phyloP scores from a whole-genome alignment of 257 asterid genomes.

The Thymus quinquecostatus region DNA sequence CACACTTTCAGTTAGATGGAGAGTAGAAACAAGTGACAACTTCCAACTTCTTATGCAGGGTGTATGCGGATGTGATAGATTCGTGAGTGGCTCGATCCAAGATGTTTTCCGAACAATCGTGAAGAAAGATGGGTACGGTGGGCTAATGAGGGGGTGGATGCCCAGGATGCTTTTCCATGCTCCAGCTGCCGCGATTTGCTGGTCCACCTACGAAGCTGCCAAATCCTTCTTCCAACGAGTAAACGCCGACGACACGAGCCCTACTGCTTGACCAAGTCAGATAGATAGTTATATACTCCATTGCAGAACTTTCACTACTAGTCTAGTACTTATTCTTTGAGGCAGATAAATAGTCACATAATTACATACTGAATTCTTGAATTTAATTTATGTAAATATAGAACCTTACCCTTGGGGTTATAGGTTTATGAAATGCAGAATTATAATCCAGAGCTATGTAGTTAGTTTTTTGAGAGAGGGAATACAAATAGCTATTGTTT shows the following conservation, averaged over 20 bases:
- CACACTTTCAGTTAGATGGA: neutral
- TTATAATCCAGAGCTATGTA: too few species aligned
- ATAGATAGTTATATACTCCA: too few species aligned
- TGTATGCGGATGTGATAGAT: constrained; percentile 94
- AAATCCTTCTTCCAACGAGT: constrained; percentile 66
- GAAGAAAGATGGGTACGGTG: constrained; percentile 86
- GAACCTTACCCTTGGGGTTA: too few species aligned
- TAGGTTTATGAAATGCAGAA: too few species aligned
- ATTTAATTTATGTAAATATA: too few species aligned
- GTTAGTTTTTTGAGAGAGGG: too few species aligned
- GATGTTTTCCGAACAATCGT: constrained; percentile 75
- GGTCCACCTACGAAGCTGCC: constrained; percentile 94
- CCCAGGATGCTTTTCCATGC: constrained; percentile 98
- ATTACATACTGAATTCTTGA: too few species aligned
- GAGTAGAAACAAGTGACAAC: constrained; percentile 25
- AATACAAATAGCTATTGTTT: too few species aligned
- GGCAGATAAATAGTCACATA: too few species aligned
- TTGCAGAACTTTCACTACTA: too few species aligned
- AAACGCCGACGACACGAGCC: neutral
- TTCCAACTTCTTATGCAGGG: constrained; percentile 75
- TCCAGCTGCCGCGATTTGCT: constrained; percentile 98
- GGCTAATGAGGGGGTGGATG: constrained; percentile 94
- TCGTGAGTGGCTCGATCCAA: constrained; percentile 61
- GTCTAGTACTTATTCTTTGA: too few species aligned
- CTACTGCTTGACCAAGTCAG: too few species aligned